Evolutionary conservation across 1,139 yeast genomes (phyloP).

Genomic region (Sugiyamaella grinbergsii): DNA sequence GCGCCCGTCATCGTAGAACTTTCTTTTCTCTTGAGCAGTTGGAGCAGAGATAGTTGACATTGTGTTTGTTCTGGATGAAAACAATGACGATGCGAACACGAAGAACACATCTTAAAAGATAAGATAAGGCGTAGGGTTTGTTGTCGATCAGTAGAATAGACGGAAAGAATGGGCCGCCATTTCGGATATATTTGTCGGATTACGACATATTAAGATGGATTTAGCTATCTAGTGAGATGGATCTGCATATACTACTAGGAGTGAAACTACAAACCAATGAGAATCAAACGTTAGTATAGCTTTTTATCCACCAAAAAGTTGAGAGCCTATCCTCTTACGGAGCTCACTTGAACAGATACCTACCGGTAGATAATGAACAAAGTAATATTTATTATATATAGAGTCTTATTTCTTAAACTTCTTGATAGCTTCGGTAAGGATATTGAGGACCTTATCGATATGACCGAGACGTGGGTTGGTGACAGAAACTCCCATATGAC

Average conservation of each 20-base stretch:
- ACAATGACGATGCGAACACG: not conserved
- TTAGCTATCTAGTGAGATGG: no score
- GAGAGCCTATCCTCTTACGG: no score
- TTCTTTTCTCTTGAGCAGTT: constrained; percentile 15
- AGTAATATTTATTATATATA: constrained; percentile 2
- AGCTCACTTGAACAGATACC: no score
- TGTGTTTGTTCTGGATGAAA: not conserved
- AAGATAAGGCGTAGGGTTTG: constrained; percentile 7
- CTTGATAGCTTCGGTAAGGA: constrained; percentile 25
- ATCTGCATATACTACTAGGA: no score
- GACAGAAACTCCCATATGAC: constrained; percentile 86
- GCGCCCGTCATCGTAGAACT: constrained; percentile 19
- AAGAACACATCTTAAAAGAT: constrained; percentile 5
- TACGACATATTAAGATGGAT: no score
- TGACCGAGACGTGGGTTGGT: constrained; percentile 51
- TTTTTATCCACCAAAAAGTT: no score
- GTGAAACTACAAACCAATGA: no score
- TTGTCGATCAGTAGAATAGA: no score
- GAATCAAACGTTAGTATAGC: no score
- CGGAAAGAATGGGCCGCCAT: no score
- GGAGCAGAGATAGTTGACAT: constrained; percentile 12
- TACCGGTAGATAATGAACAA: not conserved
- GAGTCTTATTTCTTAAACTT: constrained; percentile 10
- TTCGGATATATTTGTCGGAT: no score
- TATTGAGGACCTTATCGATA: constrained; percentile 34